Evolutionary conservation across 2,329 filamentous ascomycete genomes (phyloP).

Genomic region (Sphaerostilbella broomeana): DNA sequence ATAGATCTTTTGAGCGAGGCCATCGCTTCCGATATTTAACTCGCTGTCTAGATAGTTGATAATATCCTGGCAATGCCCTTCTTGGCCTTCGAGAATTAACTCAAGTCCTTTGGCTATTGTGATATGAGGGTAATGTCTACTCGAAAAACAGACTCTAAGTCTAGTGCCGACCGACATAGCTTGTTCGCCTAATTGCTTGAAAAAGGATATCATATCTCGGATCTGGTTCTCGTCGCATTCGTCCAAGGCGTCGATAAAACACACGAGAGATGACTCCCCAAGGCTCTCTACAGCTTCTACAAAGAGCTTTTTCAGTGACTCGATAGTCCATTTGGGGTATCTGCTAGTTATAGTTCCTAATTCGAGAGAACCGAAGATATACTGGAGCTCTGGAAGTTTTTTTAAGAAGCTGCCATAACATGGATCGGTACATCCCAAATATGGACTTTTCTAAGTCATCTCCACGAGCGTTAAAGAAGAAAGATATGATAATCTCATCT

Average conservation of each 20-base stretch:
- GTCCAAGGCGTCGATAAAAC: constrained; percentile 38
- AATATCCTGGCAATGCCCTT: constrained; percentile 23
- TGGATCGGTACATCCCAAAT: constrained; percentile 42
- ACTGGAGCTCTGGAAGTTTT: constrained; percentile 18
- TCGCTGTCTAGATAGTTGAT: constrained; percentile 15
- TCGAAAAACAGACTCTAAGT: constrained; percentile 38
- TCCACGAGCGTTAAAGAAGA: constrained; percentile 47
- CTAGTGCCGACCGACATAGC: constrained; percentile 5
- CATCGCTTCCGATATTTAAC: constrained; percentile 24
- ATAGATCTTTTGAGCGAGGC: constrained; percentile 19
- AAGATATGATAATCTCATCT: constrained; percentile 27
- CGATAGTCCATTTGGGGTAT: constrained; percentile 6
- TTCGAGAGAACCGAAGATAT: constrained; percentile 45
- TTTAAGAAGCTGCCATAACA: constrained; percentile 37
- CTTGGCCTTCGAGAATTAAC: constrained; percentile 21
- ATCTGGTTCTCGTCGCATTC: constrained; percentile 38
- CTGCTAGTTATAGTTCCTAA: constrained; percentile 37
- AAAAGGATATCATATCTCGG: constrained; percentile 34
- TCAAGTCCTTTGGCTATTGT: constrained; percentile 21
- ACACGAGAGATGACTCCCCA: constrained; percentile 17
- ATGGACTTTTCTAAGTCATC: constrained; percentile 36
- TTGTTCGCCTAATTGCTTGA: constrained; percentile 30
- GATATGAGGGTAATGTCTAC: constrained; percentile 42
- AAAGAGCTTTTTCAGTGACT: constrained; percentile 19
- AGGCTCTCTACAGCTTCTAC: constrained; percentile 14